These are phyloP conservation scores for Aspergillus bombycis DNA, from an alignment of 2,329 filamentous ascomycete species.

Conservation along the genomic window DNA sequence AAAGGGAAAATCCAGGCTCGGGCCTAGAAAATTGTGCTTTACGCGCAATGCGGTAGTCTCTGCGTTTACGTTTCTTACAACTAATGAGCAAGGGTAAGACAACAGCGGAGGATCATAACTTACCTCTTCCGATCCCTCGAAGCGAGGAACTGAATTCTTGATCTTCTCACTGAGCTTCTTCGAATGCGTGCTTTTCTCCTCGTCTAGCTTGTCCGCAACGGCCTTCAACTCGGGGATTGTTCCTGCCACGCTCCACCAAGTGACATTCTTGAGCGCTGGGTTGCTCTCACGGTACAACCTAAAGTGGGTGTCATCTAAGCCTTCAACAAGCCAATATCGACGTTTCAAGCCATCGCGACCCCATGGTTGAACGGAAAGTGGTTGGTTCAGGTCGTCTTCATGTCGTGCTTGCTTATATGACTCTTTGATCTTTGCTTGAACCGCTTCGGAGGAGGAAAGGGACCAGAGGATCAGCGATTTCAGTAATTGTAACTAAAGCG, in stretches of 20 bases:
- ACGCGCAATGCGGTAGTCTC: slow-evolving; percentile 84
- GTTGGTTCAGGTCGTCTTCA: slow-evolving; percentile 77
- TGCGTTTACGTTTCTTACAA: slow-evolving; percentile 80
- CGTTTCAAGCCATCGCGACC: slow-evolving; percentile 87
- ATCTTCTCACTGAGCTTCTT: slow-evolving; percentile 79
- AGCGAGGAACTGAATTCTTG: slow-evolving; percentile 76
- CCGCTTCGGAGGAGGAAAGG: slow-evolving; percentile 80
- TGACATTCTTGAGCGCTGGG: slow-evolving; percentile 71
- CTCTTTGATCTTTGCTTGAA: slow-evolving; percentile 80
- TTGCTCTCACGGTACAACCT: slow-evolving; percentile 94
- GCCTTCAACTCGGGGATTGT: slow-evolving; percentile 81
- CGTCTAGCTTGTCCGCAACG: slow-evolving; percentile 75
- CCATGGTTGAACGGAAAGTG: slow-evolving; percentile 88
- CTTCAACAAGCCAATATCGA: slow-evolving; percentile 91
- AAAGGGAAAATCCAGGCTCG: slow-evolving; percentile 87
- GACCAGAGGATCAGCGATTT: slow-evolving; percentile 86
- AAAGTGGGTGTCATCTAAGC: slow-evolving; percentile 90
- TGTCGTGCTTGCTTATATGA: slow-evolving; percentile 87
- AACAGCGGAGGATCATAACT: slow-evolving; percentile 26
- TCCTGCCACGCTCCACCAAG: slow-evolving; percentile 93
- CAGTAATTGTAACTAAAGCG: slow-evolving; percentile 73
- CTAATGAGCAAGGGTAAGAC: slow-evolving; percentile 18
- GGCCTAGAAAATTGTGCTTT: slow-evolving; percentile 86
- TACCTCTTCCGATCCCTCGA: slow-evolving; percentile 91
- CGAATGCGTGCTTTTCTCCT: slow-evolving; percentile 80